Evolutionary conservation across 495 filamentous ascomycete species (phyloP).

Genomic region (Tuber melanosporum): DNA sequence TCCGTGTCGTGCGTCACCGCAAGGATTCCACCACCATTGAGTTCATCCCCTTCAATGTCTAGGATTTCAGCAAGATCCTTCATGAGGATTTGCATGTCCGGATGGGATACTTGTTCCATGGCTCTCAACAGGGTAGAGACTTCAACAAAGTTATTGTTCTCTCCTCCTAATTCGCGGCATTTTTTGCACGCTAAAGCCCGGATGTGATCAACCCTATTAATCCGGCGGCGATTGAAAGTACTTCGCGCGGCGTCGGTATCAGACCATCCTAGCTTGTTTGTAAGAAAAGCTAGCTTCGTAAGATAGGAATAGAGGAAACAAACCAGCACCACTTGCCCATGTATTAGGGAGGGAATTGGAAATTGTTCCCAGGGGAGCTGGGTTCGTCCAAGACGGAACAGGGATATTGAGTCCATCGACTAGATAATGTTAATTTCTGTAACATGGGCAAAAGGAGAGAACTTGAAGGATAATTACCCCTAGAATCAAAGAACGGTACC

Average conservation of each 20-base stretch:
- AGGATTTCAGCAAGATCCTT: slow-evolving; percentile 80
- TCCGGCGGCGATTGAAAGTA: slow-evolving; percentile 38
- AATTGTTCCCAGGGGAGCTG: slow-evolving; percentile 32
- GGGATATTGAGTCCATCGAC: slow-evolving; percentile 16
- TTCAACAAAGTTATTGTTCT: slow-evolving; percentile 57
- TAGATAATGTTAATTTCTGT: background rate
- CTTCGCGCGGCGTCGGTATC: slow-evolving; percentile 39
- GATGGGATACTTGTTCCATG: slow-evolving; percentile 55
- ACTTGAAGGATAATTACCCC: slow-evolving; percentile 42
- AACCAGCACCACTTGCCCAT: slow-evolving; percentile 41
- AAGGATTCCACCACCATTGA: slow-evolving; percentile 87
- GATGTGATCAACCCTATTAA: slow-evolving; percentile 34
- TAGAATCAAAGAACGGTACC: slow-evolving; percentile 48
- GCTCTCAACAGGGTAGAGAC: slow-evolving; percentile 60
- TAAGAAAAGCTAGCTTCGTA: slow-evolving; percentile 1
- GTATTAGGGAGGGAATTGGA: slow-evolving; percentile 39
- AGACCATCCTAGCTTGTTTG: slow-evolving; percentile 38
- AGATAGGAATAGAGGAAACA: slow-evolving; percentile 13
- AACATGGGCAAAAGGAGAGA: background rate
- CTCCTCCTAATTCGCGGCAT: slow-evolving; percentile 36
- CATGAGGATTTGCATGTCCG: slow-evolving; percentile 56
- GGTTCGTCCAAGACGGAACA: slow-evolving; percentile 38
- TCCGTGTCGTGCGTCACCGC: slow-evolving; percentile 52
- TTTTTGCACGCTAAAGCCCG: slow-evolving; percentile 33
- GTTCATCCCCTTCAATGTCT: slow-evolving; percentile 77